Percentiles rank a stretch among this genome's conserved stretches.
Conservation (phyloP, 805 yeast species). For the Candida dendrica region DNA sequence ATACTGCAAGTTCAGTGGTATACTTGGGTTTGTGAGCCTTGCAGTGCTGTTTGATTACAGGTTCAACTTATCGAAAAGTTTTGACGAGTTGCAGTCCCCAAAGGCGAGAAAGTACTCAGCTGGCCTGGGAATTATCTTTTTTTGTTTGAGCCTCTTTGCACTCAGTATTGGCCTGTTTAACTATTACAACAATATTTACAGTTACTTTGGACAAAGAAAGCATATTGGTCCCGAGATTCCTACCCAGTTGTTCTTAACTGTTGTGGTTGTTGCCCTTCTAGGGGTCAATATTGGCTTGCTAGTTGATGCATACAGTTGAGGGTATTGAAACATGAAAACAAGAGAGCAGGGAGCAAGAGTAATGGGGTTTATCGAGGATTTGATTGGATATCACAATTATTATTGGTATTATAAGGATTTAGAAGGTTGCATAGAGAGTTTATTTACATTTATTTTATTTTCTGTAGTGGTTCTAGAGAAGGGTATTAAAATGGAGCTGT, state of each 20-base stretch:
- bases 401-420: no score
- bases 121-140: slow-evolving; percentile 10
- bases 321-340: not conserved
- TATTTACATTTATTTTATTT: no score
- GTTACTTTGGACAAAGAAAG: slow-evolving; percentile 9
- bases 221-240: slow-evolving; percentile 7
- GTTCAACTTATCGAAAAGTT: slow-evolving; percentile 1
- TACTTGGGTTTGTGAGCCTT: slow-evolving; percentile 12
- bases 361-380: not conserved
- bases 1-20: slow-evolving; percentile 15
- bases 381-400: not conserved
- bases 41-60: slow-evolving; percentile 15
- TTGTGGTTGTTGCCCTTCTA: slow-evolving; percentile 6
- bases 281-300: slow-evolving; percentile 11
- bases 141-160: slow-evolving; percentile 5
- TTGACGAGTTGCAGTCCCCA: not conserved
- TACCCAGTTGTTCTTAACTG: slow-evolving; percentile 6
- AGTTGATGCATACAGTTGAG: slow-evolving; percentile 7
- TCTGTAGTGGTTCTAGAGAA: no score
- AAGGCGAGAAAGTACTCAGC: slow-evolving; percentile 6
- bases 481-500: no score
- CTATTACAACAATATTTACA: slow-evolving; percentile 13
- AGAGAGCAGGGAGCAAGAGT: no score
- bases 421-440: no score
- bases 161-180: slow-evolving; percentile 13